Conservation (phyloP, 2,329 filamentous ascomycete genomes). For the Alternaria ethzedia region DNA sequence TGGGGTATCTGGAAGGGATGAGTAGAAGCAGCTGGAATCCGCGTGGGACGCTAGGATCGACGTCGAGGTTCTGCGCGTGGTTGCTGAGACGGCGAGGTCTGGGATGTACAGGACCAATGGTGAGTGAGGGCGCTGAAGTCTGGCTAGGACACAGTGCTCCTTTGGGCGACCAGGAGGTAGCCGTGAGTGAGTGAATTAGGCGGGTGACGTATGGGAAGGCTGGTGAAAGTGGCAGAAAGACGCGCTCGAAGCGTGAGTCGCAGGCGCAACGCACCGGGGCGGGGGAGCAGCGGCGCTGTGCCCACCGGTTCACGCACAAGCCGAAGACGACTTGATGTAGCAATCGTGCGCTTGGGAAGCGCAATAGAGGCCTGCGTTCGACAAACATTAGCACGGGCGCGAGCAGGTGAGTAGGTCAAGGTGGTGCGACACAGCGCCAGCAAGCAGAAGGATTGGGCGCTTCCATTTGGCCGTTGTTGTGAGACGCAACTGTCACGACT, state of each 20-base stretch:
- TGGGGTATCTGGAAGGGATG: background rate
- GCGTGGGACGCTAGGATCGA: background rate
- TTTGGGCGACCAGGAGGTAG: background rate
- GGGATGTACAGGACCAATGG: background rate
- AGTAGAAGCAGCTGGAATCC: background rate
- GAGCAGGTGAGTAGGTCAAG: conserved; percentile 29
- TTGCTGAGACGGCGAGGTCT: background rate
- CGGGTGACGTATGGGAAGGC: conserved; percentile 19
- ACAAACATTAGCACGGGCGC: conserved; percentile 48
- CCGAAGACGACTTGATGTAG: conserved; percentile 23
- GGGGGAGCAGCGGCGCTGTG: conserved; percentile 27
- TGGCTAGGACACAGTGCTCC: background rate
- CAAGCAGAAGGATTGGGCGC: conserved; percentile 33
- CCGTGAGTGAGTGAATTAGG: background rate
- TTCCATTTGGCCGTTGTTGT: conserved; percentile 40
- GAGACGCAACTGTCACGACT: conserved; percentile 48
- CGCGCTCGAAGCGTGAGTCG: conserved; percentile 29
- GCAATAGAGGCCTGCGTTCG: conserved; percentile 32
- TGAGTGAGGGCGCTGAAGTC: background rate
- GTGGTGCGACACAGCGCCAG: conserved; percentile 35
- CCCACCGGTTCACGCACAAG: conserved; percentile 34
- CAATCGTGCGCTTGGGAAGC: conserved; percentile 35
- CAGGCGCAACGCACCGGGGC: conserved; percentile 31
- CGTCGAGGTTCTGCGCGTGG: conserved; percentile 1
- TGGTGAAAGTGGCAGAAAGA: conserved; percentile 13